Percentiles rank a stretch among this genome's conserved stretches.
Conservation (phyloP, 805 yeast species). For the Yarrowia yakushimensis region DNA sequence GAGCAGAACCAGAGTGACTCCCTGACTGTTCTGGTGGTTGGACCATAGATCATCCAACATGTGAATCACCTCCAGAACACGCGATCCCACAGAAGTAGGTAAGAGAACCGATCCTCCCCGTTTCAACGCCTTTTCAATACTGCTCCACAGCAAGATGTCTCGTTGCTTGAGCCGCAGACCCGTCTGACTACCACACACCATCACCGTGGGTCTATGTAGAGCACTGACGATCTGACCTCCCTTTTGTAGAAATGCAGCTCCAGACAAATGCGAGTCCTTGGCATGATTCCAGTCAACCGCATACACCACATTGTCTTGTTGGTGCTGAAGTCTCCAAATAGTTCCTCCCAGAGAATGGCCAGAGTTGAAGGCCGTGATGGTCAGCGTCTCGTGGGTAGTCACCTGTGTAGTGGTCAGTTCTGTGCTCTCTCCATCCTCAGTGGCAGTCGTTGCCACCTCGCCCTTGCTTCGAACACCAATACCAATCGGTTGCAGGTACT, state of each 20-base stretch:
- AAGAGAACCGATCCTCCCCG: conserved; percentile 78
- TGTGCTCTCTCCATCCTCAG: conserved; percentile 27
- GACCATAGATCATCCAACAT: conserved; percentile 64
- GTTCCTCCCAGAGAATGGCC: conserved; percentile 96
- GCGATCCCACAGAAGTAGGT: conserved; percentile 77
- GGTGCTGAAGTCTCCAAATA: conserved; percentile 72
- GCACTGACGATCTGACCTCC: conserved; percentile 59
- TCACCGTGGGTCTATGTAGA: conserved; percentile 72
- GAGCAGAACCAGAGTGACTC: conserved; percentile 68
- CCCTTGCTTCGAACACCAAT: conserved; percentile 11
- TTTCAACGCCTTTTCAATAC: conserved; percentile 62
- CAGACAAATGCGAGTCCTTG: conserved; percentile 74
- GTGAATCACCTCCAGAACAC: conserved; percentile 75
- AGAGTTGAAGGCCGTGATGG: conserved; percentile 78
- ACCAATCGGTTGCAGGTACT: conserved; percentile 75
- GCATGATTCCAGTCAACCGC: conserved; percentile 96
- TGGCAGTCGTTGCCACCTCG: conserved; percentile 25
- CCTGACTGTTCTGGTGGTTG: conserved; percentile 34
- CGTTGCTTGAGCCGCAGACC: conserved; percentile 58
- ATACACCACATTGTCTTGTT: conserved; percentile 76
- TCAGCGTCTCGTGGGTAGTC: conserved; percentile 34
- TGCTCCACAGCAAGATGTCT: conserved; percentile 57
- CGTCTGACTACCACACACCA: conserved; percentile 63
- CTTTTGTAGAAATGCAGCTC: conserved; percentile 51
- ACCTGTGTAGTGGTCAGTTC: conserved; percentile 9